phyloP scores from a whole-genome alignment of 805 yeast genomes.

The Candida methanosorbosa region DNA sequence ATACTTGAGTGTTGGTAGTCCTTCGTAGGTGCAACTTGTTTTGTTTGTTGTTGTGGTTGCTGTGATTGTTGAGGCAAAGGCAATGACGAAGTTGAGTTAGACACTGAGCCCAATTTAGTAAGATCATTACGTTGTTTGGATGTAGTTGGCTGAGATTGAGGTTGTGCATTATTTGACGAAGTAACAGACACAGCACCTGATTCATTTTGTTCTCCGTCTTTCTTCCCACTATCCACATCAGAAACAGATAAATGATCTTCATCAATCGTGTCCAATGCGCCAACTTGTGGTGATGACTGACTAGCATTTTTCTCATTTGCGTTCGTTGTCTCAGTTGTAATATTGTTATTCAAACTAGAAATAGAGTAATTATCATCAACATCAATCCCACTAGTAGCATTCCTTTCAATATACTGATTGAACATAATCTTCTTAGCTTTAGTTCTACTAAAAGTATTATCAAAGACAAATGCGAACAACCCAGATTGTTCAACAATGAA shows the following conservation, averaged over 20 bases:
- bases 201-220: neutral
- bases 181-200: neutral
- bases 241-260: conserved; percentile 1
- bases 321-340: neutral
- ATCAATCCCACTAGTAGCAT: too few relatives aligned
- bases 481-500: conserved; percentile 56
- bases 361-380: neutral
- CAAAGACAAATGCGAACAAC: conserved; percentile 81
- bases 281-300: neutral
- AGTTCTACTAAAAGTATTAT: conserved; percentile 83
- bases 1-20: conserved; percentile 1
- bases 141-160: too few relatives aligned
- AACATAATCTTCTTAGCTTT: conserved; percentile 75
- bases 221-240: too few relatives aligned
- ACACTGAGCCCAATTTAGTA: neutral
- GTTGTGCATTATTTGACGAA: neutral
- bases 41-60: neutral
- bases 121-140: neutral
- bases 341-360: neutral
- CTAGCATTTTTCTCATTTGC: neutral
- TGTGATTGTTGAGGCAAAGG: too few relatives aligned
- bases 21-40: neutral
- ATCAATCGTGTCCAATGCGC: conserved; percentile 2
- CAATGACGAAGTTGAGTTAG: neutral
- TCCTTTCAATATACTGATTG: conserved; percentile 31